Conservation (phyloP, 2,329 filamentous ascomycete genomes). For the Orbilia quercus region DNA sequence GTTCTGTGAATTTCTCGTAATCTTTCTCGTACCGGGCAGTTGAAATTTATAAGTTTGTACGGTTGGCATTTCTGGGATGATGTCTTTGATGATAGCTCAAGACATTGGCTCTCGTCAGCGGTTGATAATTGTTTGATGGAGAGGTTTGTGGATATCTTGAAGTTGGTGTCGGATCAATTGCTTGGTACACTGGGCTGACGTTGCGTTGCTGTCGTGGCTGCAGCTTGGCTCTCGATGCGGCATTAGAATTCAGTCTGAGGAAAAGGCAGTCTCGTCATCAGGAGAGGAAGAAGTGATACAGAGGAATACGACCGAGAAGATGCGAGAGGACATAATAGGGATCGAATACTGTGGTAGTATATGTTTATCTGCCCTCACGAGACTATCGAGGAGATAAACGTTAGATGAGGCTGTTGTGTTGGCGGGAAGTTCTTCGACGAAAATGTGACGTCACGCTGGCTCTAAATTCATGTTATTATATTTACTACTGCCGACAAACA, state of each 20-base stretch:
- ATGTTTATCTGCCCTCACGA: too few relatives aligned
- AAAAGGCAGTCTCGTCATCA: neutral
- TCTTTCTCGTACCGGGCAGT: too few relatives aligned
- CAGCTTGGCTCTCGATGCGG: conserved; percentile 1
- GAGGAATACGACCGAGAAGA: too few relatives aligned
- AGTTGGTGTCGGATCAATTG: neutral
- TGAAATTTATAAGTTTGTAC: neutral
- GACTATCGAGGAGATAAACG: too few relatives aligned
- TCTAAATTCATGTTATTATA: too few relatives aligned
- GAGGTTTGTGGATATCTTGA: neutral
- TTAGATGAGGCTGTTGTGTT: neutral
- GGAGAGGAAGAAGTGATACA: too few relatives aligned
- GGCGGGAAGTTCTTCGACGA: neutral
- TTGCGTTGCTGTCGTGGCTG: neutral
- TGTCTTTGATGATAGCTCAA: neutral
- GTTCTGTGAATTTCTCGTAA: too few relatives aligned
- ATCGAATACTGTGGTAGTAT: too few relatives aligned
- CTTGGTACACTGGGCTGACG: conserved; percentile 27
- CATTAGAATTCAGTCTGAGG: neutral
- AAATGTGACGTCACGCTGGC: conserved; percentile 8
- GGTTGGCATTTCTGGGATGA: neutral
- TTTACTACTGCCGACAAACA: neutral
- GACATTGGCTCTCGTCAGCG: conserved; percentile 42
- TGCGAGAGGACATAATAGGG: too few relatives aligned
- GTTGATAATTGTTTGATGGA: neutral